Conservation (phyloP, 345 rosid genomes). For the Murraya koenigii region DNA sequence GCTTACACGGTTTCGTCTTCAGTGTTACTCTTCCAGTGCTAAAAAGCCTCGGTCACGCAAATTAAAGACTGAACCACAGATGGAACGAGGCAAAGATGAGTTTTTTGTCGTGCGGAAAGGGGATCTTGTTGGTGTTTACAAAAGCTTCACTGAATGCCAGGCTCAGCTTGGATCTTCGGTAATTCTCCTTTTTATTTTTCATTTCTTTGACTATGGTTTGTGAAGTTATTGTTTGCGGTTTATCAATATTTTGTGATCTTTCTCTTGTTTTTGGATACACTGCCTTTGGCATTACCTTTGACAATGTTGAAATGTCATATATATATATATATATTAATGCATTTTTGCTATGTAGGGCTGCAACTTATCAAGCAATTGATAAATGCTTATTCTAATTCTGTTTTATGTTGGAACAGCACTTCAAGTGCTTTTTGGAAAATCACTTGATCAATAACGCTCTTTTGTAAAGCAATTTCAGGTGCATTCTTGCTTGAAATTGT, state of each 20-base stretch:
- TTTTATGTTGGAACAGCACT: neutral
- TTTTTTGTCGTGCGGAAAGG: conserved; percentile 90
- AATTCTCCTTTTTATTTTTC: conserved; percentile 12
- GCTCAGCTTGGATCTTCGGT: conserved; percentile 92
- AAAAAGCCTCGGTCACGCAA: conserved; percentile 27
- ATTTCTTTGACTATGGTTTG: neutral
- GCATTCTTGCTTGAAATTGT: no score
- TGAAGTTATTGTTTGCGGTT: neutral
- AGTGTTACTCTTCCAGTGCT: conserved; percentile 43
- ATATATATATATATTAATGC: neutral
- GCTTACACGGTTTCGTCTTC: conserved; percentile 33
- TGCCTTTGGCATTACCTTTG: neutral
- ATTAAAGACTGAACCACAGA: conserved; percentile 22
- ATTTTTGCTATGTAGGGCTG: neutral
- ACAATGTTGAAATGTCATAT: neutral
- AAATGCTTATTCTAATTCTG: neutral
- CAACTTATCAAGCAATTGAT: neutral
- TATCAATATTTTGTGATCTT: neutral
- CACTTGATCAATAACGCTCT: neutral
- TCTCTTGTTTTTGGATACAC: neutral
- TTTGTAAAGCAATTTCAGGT: no score
- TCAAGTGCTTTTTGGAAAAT: neutral
- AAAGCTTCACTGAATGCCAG: conserved; percentile 63
- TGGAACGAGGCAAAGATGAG: conserved; percentile 56
- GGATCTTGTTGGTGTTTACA: conserved; percentile 72